Conservation (phyloP, 176 grass and related monocot species). For the Tillandsia leiboldiana region DNA sequence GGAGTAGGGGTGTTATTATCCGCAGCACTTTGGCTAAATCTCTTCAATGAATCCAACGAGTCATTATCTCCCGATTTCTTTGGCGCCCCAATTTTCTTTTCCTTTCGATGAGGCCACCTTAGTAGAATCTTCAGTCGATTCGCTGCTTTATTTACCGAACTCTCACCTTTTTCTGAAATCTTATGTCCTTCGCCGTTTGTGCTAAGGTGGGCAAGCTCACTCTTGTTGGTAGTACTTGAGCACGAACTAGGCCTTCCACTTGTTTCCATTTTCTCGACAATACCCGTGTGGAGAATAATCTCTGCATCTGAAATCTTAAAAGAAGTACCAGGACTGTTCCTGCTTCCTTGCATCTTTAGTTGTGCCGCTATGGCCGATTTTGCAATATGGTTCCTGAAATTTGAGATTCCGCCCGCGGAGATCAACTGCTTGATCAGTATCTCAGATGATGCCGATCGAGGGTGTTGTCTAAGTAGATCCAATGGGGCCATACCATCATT, state of each 20-base stretch:
- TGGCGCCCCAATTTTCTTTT: constrained; percentile 37
- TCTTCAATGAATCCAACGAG: constrained; percentile 61
- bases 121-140: constrained; percentile 74
- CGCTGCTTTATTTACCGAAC: constrained; percentile 50
- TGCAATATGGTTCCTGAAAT: constrained; percentile 38
- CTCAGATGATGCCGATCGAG: constrained; percentile 53
- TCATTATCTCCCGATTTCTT: constrained; percentile 33
- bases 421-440: constrained; percentile 69
- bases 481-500: constrained; percentile 57
- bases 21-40: constrained; percentile 12
- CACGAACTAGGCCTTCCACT: constrained; percentile 59
- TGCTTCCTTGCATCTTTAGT: constrained; percentile 54
- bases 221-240: constrained; percentile 57
- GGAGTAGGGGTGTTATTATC: constrained; percentile 49
- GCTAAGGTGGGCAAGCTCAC: constrained; percentile 27
- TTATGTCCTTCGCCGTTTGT: constrained; percentile 25
- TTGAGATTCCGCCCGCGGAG: constrained; percentile 69
- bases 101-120: constrained; percentile 63
- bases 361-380: constrained; percentile 56
- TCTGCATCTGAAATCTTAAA: constrained; percentile 84
- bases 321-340: constrained; percentile 60
- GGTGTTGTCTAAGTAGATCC: constrained; percentile 63
- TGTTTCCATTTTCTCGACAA: constrained; percentile 13
- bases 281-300: constrained; percentile 68
- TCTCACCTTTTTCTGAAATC: constrained; percentile 46